phyloP scores from a whole-genome alignment of 139 green algal species.

The Astrephomene gubernaculifera region DNA sequence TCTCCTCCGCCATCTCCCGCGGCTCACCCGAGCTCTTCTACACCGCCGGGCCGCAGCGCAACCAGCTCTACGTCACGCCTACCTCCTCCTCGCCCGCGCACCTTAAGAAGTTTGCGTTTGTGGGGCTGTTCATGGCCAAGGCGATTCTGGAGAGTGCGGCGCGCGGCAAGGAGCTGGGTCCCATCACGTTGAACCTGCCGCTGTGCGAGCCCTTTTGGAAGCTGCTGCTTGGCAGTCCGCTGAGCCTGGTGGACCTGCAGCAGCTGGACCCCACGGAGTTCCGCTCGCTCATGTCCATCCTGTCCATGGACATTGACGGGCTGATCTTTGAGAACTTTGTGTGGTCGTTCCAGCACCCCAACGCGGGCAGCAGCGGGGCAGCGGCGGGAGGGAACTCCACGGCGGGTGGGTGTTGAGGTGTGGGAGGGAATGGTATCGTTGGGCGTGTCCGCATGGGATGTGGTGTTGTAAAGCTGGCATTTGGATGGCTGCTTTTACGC shows the following conservation, averaged over 20 bases:
- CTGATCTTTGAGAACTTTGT: conserved; percentile 74
- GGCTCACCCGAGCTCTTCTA: conserved; percentile 72
- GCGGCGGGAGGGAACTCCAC: too few relatives aligned
- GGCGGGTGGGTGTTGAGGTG: too few relatives aligned
- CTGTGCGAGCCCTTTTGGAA: conserved; percentile 77
- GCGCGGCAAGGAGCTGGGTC: conserved; percentile 69
- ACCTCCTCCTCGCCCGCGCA: conserved; percentile 62
- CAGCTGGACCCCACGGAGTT: conserved; percentile 64
- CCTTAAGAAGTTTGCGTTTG: conserved; percentile 71
- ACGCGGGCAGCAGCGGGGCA: too few relatives aligned
- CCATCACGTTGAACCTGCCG: conserved; percentile 71
- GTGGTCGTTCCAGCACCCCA: conserved; percentile 69
- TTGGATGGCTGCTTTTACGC: too few relatives aligned
- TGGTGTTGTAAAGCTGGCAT: too few relatives aligned
- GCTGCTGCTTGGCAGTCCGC: conserved; percentile 70
- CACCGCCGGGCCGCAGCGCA: conserved; percentile 53
- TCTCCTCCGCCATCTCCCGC: conserved; percentile 65
- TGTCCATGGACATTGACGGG: conserved; percentile 74
- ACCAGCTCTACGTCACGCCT: conserved; percentile 74
- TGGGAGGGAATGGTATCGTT: too few relatives aligned
- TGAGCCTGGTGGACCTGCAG: conserved; percentile 72
- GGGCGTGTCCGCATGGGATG: too few relatives aligned
- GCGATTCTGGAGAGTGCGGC: conserved; percentile 68
- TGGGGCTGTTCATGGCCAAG: conserved; percentile 76
- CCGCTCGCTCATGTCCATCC: conserved; percentile 67